Percentiles rank a stretch among this genome's conserved stretches.
These are phyloP conservation scores for Raphanus hybrid DNA, from an alignment of 441 rosid species.

Conservation along the genomic window DNA sequence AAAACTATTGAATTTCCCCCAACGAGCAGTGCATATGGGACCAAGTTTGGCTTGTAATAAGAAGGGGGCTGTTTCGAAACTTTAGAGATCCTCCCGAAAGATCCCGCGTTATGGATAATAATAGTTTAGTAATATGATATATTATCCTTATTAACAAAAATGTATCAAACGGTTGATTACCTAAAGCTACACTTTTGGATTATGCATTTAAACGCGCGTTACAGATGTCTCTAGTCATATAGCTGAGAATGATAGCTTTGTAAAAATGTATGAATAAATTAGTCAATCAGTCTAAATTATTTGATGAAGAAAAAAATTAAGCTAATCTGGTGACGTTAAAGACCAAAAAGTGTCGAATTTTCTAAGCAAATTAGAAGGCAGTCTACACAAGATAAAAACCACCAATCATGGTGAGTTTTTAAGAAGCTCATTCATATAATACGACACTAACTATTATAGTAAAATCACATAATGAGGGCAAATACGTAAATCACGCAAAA, in stretches of 20 bases:
- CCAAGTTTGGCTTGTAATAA: background rate
- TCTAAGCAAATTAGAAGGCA: background rate
- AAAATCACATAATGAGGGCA: constrained; percentile 3
- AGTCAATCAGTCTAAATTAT: constrained; percentile 3
- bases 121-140: constrained; percentile 9
- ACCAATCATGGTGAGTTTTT: background rate
- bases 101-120: background rate
- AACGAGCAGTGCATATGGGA: background rate
- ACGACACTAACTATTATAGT: background rate
- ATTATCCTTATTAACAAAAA: constrained; percentile 16
- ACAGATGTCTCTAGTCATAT: constrained; percentile 33
- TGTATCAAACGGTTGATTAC: constrained; percentile 29
- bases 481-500: constrained; percentile 29
- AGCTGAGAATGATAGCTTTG: constrained; percentile 33
- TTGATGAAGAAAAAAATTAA: constrained; percentile 2
- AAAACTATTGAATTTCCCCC: background rate
- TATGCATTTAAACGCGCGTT: constrained; percentile 34
- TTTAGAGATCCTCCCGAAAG: background rate
- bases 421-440: background rate
- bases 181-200: constrained; percentile 34
- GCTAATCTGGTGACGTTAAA: constrained; percentile 25
- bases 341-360: constrained; percentile 26
- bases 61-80: constrained; percentile 12
- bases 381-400: background rate
- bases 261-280: constrained; percentile 23